Conservation (phyloP, 139 green algal genomes). For the Volvox africanus region DNA sequence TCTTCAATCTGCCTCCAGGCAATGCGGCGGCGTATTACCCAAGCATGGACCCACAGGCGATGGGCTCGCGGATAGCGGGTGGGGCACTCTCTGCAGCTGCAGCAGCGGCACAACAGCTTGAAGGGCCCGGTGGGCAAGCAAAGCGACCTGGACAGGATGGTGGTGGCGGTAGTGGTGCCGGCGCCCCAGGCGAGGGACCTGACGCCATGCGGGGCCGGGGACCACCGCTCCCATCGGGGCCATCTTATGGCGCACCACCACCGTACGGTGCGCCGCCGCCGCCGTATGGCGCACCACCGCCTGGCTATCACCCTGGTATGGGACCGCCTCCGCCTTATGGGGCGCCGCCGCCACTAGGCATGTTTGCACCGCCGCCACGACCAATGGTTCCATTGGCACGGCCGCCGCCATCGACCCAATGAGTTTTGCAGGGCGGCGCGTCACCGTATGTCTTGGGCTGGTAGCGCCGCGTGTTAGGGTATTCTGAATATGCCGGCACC, state of each 20-base stretch:
- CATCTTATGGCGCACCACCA: neutral
- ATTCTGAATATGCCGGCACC: neutral
- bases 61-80: conserved; percentile 59
- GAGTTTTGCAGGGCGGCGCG: neutral
- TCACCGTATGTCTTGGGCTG: neutral
- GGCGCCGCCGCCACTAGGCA: neutral
- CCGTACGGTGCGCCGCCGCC: conserved; percentile 1
- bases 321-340: neutral
- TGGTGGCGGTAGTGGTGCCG: conserved; percentile 13
- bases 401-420: neutral
- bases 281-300: conserved; percentile 11
- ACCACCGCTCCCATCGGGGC: neutral
- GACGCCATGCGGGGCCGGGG: conserved; percentile 46
- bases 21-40: conserved; percentile 52
- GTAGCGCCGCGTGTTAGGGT: too few relatives aligned
- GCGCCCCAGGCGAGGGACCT: neutral
- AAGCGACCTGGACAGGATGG: neutral
- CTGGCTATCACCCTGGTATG: neutral
- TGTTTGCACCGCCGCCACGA: conserved; percentile 8
- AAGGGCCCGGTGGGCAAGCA: conserved; percentile 11
- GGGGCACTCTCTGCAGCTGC: neutral
- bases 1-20: conserved; percentile 44
- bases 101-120: neutral
- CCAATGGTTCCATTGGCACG: conserved; percentile 12
- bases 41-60: conserved; percentile 63